Evolutionary conservation across 345 rosid genomes (phyloP).

Genomic region (Brassica carinata): DNA sequence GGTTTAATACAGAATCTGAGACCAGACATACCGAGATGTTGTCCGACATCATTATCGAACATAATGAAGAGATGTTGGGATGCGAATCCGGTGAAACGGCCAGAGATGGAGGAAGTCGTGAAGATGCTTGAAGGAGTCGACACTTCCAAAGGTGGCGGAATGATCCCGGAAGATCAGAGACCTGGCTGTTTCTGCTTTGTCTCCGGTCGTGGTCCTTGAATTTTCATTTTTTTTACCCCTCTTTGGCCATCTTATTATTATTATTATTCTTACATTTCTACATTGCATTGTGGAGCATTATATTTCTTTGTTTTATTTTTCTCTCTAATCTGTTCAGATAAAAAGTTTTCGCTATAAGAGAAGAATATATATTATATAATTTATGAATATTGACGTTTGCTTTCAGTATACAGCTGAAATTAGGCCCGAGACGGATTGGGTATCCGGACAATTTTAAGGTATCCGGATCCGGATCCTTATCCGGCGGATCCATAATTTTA

Average conservation of each 20-base stretch:
- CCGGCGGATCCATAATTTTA: too few relatives aligned
- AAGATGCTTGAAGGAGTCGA: conserved; percentile 79
- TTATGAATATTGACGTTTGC: neutral
- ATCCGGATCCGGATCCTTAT: too few relatives aligned
- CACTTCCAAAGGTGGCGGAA: conserved; percentile 98
- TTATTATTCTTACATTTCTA: neutral
- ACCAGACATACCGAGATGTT: conserved; percentile 91
- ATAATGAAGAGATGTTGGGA: conserved; percentile 98
- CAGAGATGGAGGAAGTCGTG: conserved; percentile 92
- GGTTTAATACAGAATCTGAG: conserved; percentile 68
- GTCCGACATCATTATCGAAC: conserved; percentile 69
- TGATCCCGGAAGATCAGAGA: conserved; percentile 92
- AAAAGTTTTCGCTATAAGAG: conserved; percentile 3
- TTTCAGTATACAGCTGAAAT: neutral
- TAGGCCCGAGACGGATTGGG: too few relatives aligned
- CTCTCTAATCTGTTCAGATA: conserved; percentile 1
- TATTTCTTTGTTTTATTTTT: conserved; percentile 16
- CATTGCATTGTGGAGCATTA: conserved; percentile 35
- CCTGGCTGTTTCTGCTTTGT: conserved; percentile 78
- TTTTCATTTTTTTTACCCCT: conserved; percentile 1
- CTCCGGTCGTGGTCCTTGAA: conserved; percentile 79
- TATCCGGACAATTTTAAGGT: too few relatives aligned
- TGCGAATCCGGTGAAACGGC: conserved; percentile 76
- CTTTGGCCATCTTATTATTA: neutral
- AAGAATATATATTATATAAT: neutral